These are phyloP conservation scores for Yamadazyma diospyri DNA, from an alignment of 1,139 yeast species.

Conservation along the genomic window DNA sequence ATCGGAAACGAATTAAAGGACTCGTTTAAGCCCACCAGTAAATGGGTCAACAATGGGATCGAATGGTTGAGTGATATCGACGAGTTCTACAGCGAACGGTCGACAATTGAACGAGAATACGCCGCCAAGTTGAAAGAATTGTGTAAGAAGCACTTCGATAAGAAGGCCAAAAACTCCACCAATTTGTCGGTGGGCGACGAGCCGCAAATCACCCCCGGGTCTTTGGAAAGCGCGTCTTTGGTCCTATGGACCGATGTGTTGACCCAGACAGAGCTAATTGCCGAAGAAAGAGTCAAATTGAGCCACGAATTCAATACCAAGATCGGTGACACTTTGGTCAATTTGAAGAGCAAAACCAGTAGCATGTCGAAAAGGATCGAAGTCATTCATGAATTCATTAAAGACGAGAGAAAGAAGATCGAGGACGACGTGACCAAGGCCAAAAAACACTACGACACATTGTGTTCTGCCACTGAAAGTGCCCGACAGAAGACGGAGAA, in stretches of 20 bases:
- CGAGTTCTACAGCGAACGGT: slow-evolving; percentile 78
- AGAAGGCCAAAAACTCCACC: slow-evolving; percentile 68
- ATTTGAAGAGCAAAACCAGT: slow-evolving; percentile 52
- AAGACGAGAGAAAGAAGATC: slow-evolving; percentile 51
- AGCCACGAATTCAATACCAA: slow-evolving; percentile 60
- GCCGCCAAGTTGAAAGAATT: slow-evolving; percentile 63
- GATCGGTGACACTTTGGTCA: slow-evolving; percentile 59
- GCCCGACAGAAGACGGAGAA: slow-evolving; percentile 71
- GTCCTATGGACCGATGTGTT: slow-evolving; percentile 93
- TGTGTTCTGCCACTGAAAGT: slow-evolving; percentile 77
- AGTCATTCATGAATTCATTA: slow-evolving; percentile 55
- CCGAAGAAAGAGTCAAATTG: slow-evolving; percentile 62
- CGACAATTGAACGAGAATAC: slow-evolving; percentile 79
- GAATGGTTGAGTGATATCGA: slow-evolving; percentile 78
- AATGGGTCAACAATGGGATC: slow-evolving; percentile 73
- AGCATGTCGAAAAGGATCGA: slow-evolving; percentile 55
- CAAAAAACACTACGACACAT: slow-evolving; percentile 71
- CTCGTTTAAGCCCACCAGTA: slow-evolving; percentile 68
- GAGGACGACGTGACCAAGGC: slow-evolving; percentile 69
- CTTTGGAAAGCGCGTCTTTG: slow-evolving; percentile 84
- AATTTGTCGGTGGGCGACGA: slow-evolving; percentile 82
- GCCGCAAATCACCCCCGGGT: slow-evolving; percentile 92
- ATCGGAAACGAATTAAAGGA: slow-evolving; percentile 78
- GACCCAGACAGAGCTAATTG: slow-evolving; percentile 77
- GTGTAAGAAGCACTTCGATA: slow-evolving; percentile 68